Base-by-base conservation (phyloP, 2,329 filamentous ascomycete species). In the Aspergillus pseudoglaucus region DNA sequence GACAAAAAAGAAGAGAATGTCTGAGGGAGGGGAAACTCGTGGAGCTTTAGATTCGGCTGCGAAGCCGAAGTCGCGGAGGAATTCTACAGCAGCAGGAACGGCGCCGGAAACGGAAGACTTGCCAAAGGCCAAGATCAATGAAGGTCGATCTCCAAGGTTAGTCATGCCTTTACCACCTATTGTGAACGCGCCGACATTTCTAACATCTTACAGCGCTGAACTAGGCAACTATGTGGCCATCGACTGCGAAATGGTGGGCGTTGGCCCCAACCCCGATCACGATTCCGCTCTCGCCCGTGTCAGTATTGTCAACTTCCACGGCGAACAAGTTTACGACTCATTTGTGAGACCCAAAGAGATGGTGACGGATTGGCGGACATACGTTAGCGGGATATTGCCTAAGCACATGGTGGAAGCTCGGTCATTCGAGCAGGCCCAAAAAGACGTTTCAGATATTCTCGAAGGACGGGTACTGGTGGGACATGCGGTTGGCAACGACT, bases 181-280 rank as follows among this genome's bases (percentile, higher is more conserved):
- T 20, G n/a, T 47, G 17, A 9, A 12, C 4, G 25, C 8, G 6
- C 10, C 9, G 41, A 45, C 25, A 12, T 35, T 46, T 42, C 56
- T 59, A 47, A 60, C 47, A 12, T n/a, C 63, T 53, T 67, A 73
- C 20, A 80, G 77, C 5, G 71, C 85, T 32, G 81, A 89, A 46
- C 73, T 90, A 17, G 93, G 91, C 45, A 95, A 93, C 76, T 98
- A 95, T 66, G 73, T 98, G 38, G 87, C 88, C 17, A 81, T 98
- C 42, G 93, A 98, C 73, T 98, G 93, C 68, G 93, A 98, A 72
- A 98, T 98, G 93, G 93, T 98, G 22, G 93, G 91, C 42, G 82
- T 94, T 0, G 80, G 81, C 1, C 72, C 70, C 2, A 67, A 73
- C 68, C 81, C 80, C 3, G 82, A 82, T 44, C 79, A 82, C 18